Percentiles rank a stretch among this genome's conserved stretches.
Conservation (phyloP, 176 grass and related monocot genomes). For the Pontederia paniculata region DNA sequence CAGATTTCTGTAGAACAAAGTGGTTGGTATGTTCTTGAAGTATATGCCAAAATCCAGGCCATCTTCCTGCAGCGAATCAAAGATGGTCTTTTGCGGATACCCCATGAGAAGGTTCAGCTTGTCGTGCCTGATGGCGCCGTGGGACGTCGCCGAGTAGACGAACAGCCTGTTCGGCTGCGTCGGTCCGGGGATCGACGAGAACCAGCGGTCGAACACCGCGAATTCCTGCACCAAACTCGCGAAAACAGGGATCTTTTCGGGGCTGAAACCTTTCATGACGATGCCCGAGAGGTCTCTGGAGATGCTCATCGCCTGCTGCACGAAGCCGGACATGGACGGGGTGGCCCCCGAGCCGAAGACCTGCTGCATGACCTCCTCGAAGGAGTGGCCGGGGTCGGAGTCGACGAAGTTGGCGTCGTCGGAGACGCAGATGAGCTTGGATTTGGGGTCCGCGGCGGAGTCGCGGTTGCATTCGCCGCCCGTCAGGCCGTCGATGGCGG, state of each 20-base stretch:
- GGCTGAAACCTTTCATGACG: conserved; percentile 82
- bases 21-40: conserved; percentile 75
- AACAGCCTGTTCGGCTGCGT: conserved; percentile 92
- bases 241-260: conserved; percentile 52
- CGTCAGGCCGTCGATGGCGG: conserved; percentile 63
- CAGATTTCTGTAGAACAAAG: conserved; percentile 71
- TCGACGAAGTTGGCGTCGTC: conserved; percentile 59
- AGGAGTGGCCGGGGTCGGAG: conserved; percentile 72
- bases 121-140: conserved; percentile 62
- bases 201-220: conserved; percentile 94
- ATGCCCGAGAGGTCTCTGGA: conserved; percentile 30
- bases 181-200: conserved; percentile 77
- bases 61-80: conserved; percentile 65
- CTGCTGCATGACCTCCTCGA: conserved; percentile 81
- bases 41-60: conserved; percentile 52
- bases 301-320: conserved; percentile 61
- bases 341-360: conserved; percentile 34
- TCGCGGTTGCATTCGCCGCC: conserved; percentile 63
- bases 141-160: conserved; percentile 90
- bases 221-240: conserved; percentile 50
- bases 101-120: conserved; percentile 54
- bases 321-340: conserved; percentile 79
- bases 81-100: conserved; percentile 86
- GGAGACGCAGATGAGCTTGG: conserved; percentile 49
- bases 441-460: conserved; percentile 17